A percentile compares a stretch with the other conserved stretches of the same genome.
phyloP scores from a whole-genome alignment of 306 rosid species.

The Trifolium fragiferum region DNA sequence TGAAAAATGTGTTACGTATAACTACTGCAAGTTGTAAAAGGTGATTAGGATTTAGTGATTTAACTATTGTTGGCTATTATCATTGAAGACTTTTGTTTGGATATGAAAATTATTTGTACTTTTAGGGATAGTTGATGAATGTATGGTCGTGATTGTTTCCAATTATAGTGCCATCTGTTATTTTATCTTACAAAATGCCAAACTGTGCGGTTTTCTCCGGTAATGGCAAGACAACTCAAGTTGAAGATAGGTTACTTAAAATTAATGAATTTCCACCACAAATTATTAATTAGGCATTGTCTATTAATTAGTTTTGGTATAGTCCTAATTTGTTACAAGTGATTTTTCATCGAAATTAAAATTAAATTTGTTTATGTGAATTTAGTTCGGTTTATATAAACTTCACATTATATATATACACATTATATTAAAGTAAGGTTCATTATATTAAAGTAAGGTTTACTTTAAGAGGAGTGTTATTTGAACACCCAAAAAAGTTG shows the following conservation, averaged over 20 bases:
- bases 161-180: neutral
- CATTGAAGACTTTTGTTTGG: slow-evolving; percentile 24
- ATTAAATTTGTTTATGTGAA: too few relatives aligned
- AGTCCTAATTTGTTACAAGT: neutral
- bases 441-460: too few relatives aligned
- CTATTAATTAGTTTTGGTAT: neutral
- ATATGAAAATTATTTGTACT: neutral
- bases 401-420: too few relatives aligned
- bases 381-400: too few relatives aligned
- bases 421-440: too few relatives aligned
- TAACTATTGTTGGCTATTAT: neutral
- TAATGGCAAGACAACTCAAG: neutral
- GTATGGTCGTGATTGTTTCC: slow-evolving; percentile 3
- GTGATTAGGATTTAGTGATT: neutral
- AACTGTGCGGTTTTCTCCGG: neutral
- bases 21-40: neutral
- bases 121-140: neutral
- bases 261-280: neutral
- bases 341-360: neutral
- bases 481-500: too few relatives aligned
- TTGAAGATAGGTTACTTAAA: neutral
- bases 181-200: neutral
- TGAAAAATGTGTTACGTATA: neutral
- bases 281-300: neutral
- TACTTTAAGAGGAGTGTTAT: too few relatives aligned